Conservation (phyloP, 768 basidiomycete genomes). For the Pleurotus tuoliensis region DNA sequence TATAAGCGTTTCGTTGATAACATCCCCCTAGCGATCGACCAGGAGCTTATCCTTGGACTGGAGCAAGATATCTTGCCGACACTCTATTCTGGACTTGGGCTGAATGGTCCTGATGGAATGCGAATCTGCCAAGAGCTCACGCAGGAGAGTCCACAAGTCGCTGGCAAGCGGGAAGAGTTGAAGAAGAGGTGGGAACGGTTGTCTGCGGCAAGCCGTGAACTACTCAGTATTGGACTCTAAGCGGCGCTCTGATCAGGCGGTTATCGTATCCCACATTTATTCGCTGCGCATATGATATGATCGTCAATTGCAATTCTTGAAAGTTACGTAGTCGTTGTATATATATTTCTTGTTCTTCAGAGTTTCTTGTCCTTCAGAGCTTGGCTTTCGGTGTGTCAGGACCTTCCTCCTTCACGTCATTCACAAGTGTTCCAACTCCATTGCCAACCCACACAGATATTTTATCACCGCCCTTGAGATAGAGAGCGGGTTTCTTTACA, state of each 20-base stretch:
- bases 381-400: background rate
- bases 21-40: slow-evolving; percentile 53
- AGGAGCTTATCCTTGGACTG: slow-evolving; percentile 51
- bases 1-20: slow-evolving; percentile 60
- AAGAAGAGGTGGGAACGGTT: slow-evolving; percentile 49
- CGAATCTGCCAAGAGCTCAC: slow-evolving; percentile 47
- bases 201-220: slow-evolving; percentile 38
- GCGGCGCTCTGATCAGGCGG: background rate
- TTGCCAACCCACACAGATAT: slow-evolving; percentile 64
- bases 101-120: slow-evolving; percentile 44
- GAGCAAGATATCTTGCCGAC: slow-evolving; percentile 40
- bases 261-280: too few relatives aligned
- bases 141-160: slow-evolving; percentile 43
- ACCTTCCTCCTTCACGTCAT: slow-evolving; percentile 69
- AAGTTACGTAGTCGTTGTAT: background rate
- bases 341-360: background rate
- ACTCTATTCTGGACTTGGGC: slow-evolving; percentile 44
- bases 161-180: slow-evolving; percentile 43
- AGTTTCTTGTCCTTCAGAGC: background rate
- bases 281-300: too few relatives aligned
- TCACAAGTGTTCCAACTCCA: slow-evolving; percentile 79
- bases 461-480: slow-evolving; percentile 70
- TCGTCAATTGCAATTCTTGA: too few relatives aligned
- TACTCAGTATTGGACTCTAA: slow-evolving; percentile 21
- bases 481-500: slow-evolving; percentile 64